Evolutionary conservation across 2,329 filamentous ascomycete genomes (phyloP).

Genomic region (Huntiella bhutanensis): DNA sequence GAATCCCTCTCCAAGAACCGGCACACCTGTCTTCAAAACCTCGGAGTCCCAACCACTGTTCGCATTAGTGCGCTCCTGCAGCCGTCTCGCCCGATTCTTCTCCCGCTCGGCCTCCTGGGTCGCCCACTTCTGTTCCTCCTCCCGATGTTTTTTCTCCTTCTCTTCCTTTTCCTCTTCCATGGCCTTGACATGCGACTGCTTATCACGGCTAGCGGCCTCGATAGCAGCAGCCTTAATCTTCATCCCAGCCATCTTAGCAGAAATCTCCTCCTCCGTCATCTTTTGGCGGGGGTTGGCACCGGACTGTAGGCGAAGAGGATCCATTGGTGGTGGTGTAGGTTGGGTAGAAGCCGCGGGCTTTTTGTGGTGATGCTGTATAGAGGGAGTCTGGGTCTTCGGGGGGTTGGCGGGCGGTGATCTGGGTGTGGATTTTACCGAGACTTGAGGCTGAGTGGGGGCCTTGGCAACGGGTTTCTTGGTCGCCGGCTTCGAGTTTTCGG

Average conservation of each 20-base stretch:
- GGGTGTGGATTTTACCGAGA: background rate
- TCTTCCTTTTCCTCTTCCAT: conserved; percentile 29
- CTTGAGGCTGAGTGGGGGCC: background rate
- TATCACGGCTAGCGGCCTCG: conserved; percentile 31
- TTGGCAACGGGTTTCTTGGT: background rate
- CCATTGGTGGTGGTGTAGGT: conserved; percentile 12
- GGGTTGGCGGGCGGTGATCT: background rate
- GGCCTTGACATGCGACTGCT: conserved; percentile 29
- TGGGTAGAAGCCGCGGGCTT: background rate
- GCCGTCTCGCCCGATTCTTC: conserved; percentile 40
- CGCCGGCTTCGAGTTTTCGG: too few species aligned
- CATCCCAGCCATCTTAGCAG: conserved; percentile 39
- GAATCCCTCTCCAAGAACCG: too few species aligned
- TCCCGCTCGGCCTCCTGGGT: conserved; percentile 38
- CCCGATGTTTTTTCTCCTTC: conserved; percentile 30
- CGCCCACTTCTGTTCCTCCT: conserved; percentile 32
- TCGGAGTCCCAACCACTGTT: conserved; percentile 42
- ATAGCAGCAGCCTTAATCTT: conserved; percentile 39
- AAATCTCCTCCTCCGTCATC: conserved; percentile 38
- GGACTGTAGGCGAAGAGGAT: conserved; percentile 28
- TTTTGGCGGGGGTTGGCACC: conserved; percentile 41
- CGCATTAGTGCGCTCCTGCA: conserved; percentile 36
- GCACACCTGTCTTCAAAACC: conserved; percentile 17
- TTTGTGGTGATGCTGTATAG: too few species aligned
- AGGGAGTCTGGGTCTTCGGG: background rate